Evolutionary conservation across 805 yeast species (phyloP).

Genomic region (Ogataea methanolica): DNA sequence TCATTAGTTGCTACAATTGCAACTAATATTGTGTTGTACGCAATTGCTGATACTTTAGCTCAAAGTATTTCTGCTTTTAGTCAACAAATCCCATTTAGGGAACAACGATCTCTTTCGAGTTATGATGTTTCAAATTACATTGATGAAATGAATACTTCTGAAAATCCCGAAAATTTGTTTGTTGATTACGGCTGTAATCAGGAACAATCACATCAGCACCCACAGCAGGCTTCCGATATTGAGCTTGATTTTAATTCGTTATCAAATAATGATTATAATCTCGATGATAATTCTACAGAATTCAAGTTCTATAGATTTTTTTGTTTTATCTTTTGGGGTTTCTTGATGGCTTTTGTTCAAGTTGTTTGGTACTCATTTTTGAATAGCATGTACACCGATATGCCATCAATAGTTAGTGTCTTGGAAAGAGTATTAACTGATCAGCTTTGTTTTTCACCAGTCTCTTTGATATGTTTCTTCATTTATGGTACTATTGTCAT

Average conservation of each 20-base stretch:
- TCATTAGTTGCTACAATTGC: conserved; percentile 75
- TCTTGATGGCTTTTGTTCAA: conserved; percentile 74
- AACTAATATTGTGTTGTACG: conserved; percentile 77
- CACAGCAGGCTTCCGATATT: not conserved
- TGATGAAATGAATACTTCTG: conserved; percentile 9
- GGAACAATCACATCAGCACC: not conserved
- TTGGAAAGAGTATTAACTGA: conserved; percentile 85
- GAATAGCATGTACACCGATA: conserved; percentile 70
- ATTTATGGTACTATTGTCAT: conserved; percentile 77
- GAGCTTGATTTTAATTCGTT: not conserved
- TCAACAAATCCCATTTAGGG: conserved; percentile 7
- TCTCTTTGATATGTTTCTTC: conserved; percentile 75
- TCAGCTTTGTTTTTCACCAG: conserved; percentile 85
- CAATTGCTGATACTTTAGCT: conserved; percentile 88
- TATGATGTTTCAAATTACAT: conserved; percentile 18
- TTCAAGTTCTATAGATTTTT: conserved; percentile 69
- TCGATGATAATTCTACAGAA: conserved; percentile 1
- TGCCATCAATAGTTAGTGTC: conserved; percentile 80
- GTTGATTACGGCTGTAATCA: conserved; percentile 31
- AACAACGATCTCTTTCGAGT: conserved; percentile 10
- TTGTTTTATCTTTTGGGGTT: conserved; percentile 86
- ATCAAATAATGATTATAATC: not conserved
- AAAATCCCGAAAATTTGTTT: conserved; percentile 23
- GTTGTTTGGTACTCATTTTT: conserved; percentile 85
- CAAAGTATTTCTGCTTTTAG: conserved; percentile 52